These are phyloP conservation scores for Exophiala viscosa DNA, from an alignment of 2,329 filamentous ascomycete genomes.

Conservation along the genomic window DNA sequence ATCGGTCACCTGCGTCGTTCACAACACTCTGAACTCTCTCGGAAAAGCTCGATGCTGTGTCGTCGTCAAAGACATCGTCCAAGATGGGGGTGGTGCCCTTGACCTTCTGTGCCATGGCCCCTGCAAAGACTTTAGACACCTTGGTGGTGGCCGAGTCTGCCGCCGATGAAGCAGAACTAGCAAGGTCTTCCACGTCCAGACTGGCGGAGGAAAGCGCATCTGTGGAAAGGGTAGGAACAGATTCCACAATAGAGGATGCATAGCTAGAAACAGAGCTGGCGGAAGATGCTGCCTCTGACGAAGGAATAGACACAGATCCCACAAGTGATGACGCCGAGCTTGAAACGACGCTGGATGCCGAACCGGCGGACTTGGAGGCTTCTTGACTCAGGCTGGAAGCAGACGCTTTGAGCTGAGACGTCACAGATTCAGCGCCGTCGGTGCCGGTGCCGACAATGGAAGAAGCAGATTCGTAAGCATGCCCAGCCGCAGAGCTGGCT, in stretches of 20 bases:
- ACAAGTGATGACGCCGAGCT: neutral
- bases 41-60: conserved; percentile 47
- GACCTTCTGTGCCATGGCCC: conserved; percentile 49
- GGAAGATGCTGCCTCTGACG: conserved; percentile 3
- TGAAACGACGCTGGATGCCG: neutral
- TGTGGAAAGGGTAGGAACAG: conserved; percentile 4
- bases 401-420: conserved; percentile 9
- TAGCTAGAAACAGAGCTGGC: conserved; percentile 3
- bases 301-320: conserved; percentile 8
- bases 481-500: conserved; percentile 30
- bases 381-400: conserved; percentile 8
- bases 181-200: conserved; percentile 12
- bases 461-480: conserved; percentile 15
- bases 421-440: conserved; percentile 28
- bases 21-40: conserved; percentile 51
- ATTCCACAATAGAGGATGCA: conserved; percentile 11
- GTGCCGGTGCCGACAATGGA: conserved; percentile 31
- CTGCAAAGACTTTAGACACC: conserved; percentile 21
- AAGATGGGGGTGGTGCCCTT: conserved; percentile 46
- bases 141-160: conserved; percentile 11
- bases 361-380: neutral
- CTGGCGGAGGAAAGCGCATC: conserved; percentile 4
- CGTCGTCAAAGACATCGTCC: conserved; percentile 49
- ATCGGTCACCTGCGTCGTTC: conserved; percentile 51
- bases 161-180: conserved; percentile 17